Percentiles rank a stretch among this genome's conserved stretches.
Evolutionary conservation across 2,329 filamentous ascomycete genomes (phyloP).

Genomic region (Cladosporium oxysporum): DNA sequence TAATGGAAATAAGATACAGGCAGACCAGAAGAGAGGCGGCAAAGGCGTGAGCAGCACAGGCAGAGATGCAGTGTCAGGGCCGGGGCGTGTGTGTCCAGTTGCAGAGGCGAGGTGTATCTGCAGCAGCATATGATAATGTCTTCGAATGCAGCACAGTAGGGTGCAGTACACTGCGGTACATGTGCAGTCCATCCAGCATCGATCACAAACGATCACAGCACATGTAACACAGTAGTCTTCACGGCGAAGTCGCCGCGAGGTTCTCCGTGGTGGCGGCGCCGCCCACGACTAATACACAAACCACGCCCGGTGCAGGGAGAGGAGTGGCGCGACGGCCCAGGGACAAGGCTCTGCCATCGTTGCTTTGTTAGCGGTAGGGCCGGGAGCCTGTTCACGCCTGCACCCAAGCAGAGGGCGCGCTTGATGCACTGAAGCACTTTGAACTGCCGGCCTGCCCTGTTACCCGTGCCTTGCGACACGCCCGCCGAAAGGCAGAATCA

Average conservation of each 20-base stretch:
- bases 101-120: not conserved
- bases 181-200: not conserved
- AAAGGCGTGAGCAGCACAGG: not conserved
- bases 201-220: not conserved
- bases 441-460: not conserved
- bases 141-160: not conserved
- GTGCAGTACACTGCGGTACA: not conserved
- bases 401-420: not conserved
- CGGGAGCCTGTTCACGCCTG: not conserved
- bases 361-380: slow-evolving; percentile 7
- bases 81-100: not conserved
- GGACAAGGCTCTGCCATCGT: not conserved
- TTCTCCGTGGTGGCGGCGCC: not conserved
- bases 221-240: slow-evolving; percentile 5
- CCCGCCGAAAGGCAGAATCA: slow-evolving; percentile 1
- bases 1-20: too few species aligned
- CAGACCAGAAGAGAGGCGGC: too few species aligned
- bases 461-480: slow-evolving; percentile 1
- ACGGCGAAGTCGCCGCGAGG: slow-evolving; percentile 5
- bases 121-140: not conserved
- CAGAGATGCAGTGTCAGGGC: not conserved
- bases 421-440: not conserved
- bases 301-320: not conserved
- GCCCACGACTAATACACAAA: not conserved
- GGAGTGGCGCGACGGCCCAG: not conserved